Percentiles rank a stretch among this genome's conserved stretches.
Evolutionary conservation across 2,329 filamentous ascomycete species (phyloP).

Genomic region (Fusarium sp.): DNA sequence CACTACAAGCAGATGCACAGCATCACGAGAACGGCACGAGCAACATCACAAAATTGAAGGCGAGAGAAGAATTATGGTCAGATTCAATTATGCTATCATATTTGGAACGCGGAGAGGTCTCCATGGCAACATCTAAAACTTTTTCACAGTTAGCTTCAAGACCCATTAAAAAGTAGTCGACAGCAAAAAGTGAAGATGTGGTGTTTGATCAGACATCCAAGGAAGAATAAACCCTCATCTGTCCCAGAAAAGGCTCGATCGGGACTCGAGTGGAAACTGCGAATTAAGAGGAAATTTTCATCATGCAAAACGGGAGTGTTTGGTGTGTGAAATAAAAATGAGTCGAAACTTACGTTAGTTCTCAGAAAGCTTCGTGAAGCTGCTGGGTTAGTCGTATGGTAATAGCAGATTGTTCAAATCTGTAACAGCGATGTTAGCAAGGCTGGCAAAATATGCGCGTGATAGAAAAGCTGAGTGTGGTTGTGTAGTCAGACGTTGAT

Average conservation of each 20-base stretch:
- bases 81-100: not conserved
- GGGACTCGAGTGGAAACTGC: slow-evolving; percentile 89
- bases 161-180: not conserved
- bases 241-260: slow-evolving; percentile 72
- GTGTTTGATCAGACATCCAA: slow-evolving; percentile 76
- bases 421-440: slow-evolving; percentile 37
- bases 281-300: slow-evolving; percentile 82
- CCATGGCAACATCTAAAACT: slow-evolving; percentile 7
- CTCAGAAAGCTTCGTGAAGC: not conserved
- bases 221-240: slow-evolving; percentile 77
- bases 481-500: slow-evolving; percentile 75
- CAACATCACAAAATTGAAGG: not conserved
- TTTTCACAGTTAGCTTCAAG: slow-evolving; percentile 39
- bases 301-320: slow-evolving; percentile 58
- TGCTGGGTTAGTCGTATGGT: slow-evolving; percentile 12
- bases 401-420: slow-evolving; percentile 16
- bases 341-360: slow-evolving; percentile 31
- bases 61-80: not conserved
- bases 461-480: slow-evolving; percentile 9
- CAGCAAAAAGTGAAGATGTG: slow-evolving; percentile 17
- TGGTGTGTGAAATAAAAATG: slow-evolving; percentile 7
- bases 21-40: not conserved
- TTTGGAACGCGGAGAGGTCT: not conserved
- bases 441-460: slow-evolving; percentile 1
- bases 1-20: not conserved